phyloP scores from a whole-genome alignment of 1,139 yeast genomes.

The Pichia sp. region DNA sequence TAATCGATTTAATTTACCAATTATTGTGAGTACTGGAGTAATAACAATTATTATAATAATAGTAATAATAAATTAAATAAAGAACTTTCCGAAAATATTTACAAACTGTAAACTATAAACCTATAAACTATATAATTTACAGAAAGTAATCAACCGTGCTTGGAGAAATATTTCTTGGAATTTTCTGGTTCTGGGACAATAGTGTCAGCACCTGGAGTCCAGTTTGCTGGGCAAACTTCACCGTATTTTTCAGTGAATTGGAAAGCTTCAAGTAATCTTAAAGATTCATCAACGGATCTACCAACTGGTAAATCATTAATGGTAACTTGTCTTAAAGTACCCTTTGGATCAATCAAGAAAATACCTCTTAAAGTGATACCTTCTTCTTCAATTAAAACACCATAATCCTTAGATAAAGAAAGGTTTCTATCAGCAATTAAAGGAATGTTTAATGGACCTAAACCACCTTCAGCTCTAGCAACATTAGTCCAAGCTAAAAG shows the following conservation, averaged over 20 bases:
- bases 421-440: constrained; percentile 96
- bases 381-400: constrained; percentile 91
- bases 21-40: no score
- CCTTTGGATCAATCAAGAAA: constrained; percentile 95
- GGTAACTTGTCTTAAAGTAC: constrained; percentile 90
- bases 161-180: constrained; percentile 73
- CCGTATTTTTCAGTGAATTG: constrained; percentile 98
- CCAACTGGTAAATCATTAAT: constrained; percentile 98
- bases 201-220: constrained; percentile 96
- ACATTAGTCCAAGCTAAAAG: constrained; percentile 97
- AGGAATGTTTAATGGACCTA: constrained; percentile 92
- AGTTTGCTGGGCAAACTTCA: constrained; percentile 99
- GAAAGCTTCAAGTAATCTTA: constrained; percentile 97
- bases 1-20: no score
- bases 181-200: constrained; percentile 80
- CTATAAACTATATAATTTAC: no score
- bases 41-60: no score
- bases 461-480: constrained; percentile 96
- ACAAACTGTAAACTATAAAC: no score
- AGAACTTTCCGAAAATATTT: no score
- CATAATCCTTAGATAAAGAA: constrained; percentile 89
- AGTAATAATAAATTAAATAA: no score
- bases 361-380: constrained; percentile 98
- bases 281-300: constrained; percentile 95
- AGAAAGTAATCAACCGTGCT: constrained; percentile 24